Base-by-base conservation (phyloP, 192 early-diverging fungal species). In the Podochytrium sp. region DNA sequence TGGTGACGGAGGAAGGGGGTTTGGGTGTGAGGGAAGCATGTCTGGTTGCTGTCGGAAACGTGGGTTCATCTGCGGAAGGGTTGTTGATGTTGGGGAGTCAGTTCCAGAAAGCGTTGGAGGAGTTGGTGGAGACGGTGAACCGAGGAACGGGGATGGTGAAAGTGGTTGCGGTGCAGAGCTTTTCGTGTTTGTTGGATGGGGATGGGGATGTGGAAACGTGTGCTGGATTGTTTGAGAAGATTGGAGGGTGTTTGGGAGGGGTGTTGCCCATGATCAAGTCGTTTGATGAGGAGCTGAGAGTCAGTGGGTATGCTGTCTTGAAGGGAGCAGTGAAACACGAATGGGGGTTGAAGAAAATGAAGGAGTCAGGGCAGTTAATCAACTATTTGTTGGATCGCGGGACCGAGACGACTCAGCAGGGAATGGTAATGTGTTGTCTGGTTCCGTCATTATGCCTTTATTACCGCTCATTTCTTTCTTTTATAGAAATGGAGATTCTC, bases 221-320 rank as follows among this genome's bases (percentile, higher is more conserved):
- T 40, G 20, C 6, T 0, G 25, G 53, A 12, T 29, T 56, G 29
- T 69, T 69, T 52, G 27, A 34, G 5, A 12, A 52, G 18, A 33
- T 55, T 4, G 65, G 65, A 43, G 66, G 66, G 35, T 34, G 23
- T 1, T 3, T n/a, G 12, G 16, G 27, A 12, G 47, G 34, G 14
- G 37, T 69, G 14, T 33, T 69, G 30, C 6, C 47, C 33, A 55
- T 52, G 49, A 56, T 69, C 14, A 51, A 69, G 29, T 29, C 27
- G 10, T 56, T 37, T 55, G 66, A 69, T 55, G 66, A 69, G 25
- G 66, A n/a, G 32, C 20, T 69, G 49, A 47, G 66, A 6, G 37
- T 69, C 18, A 51, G 50, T 69, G 66, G 66, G 25, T 69, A 69
- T 55, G 66, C 49, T 20, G 52, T 47, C 25, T 55, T 69, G 66